Evolutionary conservation across 495 filamentous ascomycete genomes (phyloP), one percentile per base, ranked within the genome.

Genomic region (Podospora anserina): DNA sequence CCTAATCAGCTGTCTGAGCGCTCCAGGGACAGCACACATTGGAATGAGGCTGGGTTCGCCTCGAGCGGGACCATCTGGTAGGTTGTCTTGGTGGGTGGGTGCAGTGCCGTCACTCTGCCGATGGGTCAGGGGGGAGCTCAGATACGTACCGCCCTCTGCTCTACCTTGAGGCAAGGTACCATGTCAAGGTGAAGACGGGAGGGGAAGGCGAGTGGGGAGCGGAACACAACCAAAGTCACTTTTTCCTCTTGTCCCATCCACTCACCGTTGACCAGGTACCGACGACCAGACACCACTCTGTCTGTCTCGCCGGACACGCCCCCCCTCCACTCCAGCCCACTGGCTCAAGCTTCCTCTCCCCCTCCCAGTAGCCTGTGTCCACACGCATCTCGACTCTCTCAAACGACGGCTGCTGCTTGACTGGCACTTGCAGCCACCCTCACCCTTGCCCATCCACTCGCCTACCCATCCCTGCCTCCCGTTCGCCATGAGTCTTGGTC

Each of bases 31-130:
- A 23, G 57, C 57, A 23, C 57, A 62, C 70, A 71, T 68, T 64
- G 65, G 20, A 64, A 49, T 71, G 70, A 68, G 73, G 71, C 70
- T 72, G 67, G 69, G 68, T 57, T 58, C 39, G 66, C 61, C 70
- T 63, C 61, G 30, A 63, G 61, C 61, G 61, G 61, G 34, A 39
- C 39, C 11, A 49, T 49, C 7, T 49, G 39, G 39, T 49, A 49
- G 39, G 39, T 49, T 16, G 39, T 49, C 9, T 11, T 49, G 39
- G 39, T 49, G 39, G 39, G 39, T 49, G 39, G 39, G 15, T 49
- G 39, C 39, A 49, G 39, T 49, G 63, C 63, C 28, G 26, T 27
- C 16, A 9, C 44, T 61, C 61, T 70, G 68, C 61, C 63, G 67
- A 67, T 65, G 39, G 39, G 39, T 49, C 39, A 49, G 39, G 39